phyloP scores from a whole-genome alignment of 1,284 basidiomycete species.

The Ganoderma resinaceum region DNA sequence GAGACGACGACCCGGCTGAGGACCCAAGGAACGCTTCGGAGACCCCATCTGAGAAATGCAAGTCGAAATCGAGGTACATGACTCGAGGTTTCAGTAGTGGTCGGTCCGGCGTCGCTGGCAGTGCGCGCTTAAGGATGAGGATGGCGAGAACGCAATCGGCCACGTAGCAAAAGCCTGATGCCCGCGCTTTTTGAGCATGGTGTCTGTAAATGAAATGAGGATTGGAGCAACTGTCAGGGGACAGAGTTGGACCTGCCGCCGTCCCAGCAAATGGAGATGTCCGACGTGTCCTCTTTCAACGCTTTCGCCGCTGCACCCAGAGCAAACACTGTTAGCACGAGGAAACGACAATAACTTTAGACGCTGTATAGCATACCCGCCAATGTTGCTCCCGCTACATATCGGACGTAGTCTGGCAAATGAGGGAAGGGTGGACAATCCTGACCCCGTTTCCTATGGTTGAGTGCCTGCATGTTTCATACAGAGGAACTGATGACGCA shows the following conservation, averaged over 20 bases:
- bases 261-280: constrained; percentile 85
- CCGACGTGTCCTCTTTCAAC: constrained; percentile 59
- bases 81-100: constrained; percentile 63
- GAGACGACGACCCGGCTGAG: constrained; percentile 27
- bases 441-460: constrained; percentile 45
- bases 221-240: constrained; percentile 22
- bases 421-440: constrained; percentile 84
- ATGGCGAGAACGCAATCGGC: constrained; percentile 89
- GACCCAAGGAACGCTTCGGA: constrained; percentile 71
- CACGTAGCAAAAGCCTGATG: constrained; percentile 94
- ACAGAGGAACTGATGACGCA: constrained; percentile 35
- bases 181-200: constrained; percentile 76
- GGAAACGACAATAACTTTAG: neutral
- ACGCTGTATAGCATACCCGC: constrained; percentile 25
- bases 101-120: neutral
- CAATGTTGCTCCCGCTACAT: constrained; percentile 78
- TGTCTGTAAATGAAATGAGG: constrained; percentile 54
- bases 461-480: constrained; percentile 17
- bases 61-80: constrained; percentile 91
- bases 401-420: constrained; percentile 72
- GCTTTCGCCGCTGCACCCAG: constrained; percentile 63
- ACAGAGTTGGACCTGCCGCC: constrained; percentile 67
- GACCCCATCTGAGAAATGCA: constrained; percentile 93
- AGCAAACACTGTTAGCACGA: neutral
- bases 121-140: constrained; percentile 46